Base-by-base conservation (phyloP, 2,329 filamentous ascomycete genomes). In the Calonectria crousiana region DNA sequence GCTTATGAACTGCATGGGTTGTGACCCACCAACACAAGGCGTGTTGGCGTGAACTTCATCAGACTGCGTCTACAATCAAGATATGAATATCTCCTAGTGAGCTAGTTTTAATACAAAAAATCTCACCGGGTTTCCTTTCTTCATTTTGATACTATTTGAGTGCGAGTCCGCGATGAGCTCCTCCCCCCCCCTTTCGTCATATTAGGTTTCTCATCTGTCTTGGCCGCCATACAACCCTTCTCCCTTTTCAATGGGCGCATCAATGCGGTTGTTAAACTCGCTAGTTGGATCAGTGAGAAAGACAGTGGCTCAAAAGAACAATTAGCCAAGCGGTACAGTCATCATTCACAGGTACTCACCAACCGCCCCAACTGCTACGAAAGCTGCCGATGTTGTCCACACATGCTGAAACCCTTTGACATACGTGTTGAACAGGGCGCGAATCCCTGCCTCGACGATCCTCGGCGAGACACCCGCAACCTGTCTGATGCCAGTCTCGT, bases 201-300 rank as follows among this genome's bases (percentile, higher is more conserved):
- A 8, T 30, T 28, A 10, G 9, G 16, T 20, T 26, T 26, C 30
- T n/a, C 23, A 47, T 38, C 28, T 28, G 14, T 18, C 34, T n/a
- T 44, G 4, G 26, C 14, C 16, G 28, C 36, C 38, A 28, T 67
- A 64, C 8, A 69, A 47, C 1, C 52, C 51, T 49, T 69, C 51
- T 3, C 52, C 47, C 8, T 64, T 66, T 32, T 75, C 75, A 49
- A 76, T 73, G 8, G 75, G 69, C 20, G 75, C 75, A 51, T 75
- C 75, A 14, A 76, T 73, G 6, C 44, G 38, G 18, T 73, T 64
- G 26, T 68, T 76, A 41, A 76, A 76, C 68, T 76, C 73, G 23
- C 41, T 64, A 10, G 58, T 75, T 6, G 70, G 64, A 23, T 76
- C 75, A 1, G 56, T 70, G 38, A 76, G 68, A 30, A 76, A 76